Evolutionary conservation across 2,329 filamentous ascomycete genomes (phyloP).

Genomic region (Chrysoporthe cubensis): DNA sequence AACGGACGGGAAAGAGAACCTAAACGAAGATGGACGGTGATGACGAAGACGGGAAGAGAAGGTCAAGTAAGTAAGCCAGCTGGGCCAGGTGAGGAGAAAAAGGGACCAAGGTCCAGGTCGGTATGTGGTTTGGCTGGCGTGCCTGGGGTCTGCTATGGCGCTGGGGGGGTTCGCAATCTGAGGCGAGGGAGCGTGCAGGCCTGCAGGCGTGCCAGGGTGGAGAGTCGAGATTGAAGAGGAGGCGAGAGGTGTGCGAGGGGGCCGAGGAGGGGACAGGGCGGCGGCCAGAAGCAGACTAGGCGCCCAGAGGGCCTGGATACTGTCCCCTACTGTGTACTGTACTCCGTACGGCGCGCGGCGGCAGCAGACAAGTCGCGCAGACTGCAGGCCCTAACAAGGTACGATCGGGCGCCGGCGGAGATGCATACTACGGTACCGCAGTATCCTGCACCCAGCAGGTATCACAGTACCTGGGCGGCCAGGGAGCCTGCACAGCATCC

Average conservation of each 20-base stretch:
- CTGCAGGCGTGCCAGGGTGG: neutral
- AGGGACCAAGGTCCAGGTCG: neutral
- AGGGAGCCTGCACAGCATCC: slow-evolving; percentile 1
- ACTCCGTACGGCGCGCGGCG: too few relatives aligned
- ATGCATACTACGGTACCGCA: neutral
- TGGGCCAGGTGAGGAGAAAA: slow-evolving; percentile 4
- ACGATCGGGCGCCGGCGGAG: slow-evolving; percentile 11
- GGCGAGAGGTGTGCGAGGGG: neutral
- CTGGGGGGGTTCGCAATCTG: slow-evolving; percentile 9
- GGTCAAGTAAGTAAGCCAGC: neutral
- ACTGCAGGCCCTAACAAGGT: neutral
- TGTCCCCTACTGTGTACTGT: too few relatives aligned
- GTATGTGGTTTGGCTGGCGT: neutral
- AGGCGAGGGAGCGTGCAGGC: slow-evolving; percentile 14
- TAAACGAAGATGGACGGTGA: slow-evolving; percentile 11
- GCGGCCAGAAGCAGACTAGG: neutral
- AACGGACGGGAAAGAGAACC: slow-evolving; percentile 4
- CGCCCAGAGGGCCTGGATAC: too few relatives aligned
- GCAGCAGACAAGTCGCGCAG: neutral
- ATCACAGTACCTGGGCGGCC: too few relatives aligned
- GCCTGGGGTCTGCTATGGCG: neutral
- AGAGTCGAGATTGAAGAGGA: slow-evolving; percentile 5
- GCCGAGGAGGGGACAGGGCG: slow-evolving; percentile 9
- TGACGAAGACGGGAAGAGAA: slow-evolving; percentile 7
- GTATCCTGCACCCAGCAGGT: neutral